Evolutionary conservation across 441 rosid species (phyloP).

Genomic region (Syzygium malaccense): DNA sequence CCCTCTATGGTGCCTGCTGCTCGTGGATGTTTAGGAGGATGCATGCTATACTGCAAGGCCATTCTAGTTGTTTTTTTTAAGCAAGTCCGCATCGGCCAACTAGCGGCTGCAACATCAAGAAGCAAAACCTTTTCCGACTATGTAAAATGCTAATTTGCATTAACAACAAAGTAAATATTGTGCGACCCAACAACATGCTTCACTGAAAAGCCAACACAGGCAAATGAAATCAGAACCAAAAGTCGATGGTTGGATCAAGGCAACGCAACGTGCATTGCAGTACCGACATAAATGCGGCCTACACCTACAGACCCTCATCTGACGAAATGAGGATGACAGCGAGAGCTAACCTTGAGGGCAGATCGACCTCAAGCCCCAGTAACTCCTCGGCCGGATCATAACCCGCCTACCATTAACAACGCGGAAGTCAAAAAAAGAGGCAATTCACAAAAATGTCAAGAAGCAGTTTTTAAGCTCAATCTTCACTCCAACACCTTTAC

Average conservation of each 20-base stretch:
- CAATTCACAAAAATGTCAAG: neutral
- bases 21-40: neutral
- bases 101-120: neutral
- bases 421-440: neutral
- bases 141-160: neutral
- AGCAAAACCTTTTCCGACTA: neutral
- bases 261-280: neutral
- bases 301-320: neutral
- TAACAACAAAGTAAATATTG: neutral
- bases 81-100: neutral
- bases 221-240: neutral
- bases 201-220: neutral
- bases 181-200: neutral
- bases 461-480: neutral
- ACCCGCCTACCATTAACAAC: conserved; percentile 36
- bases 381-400: conserved; percentile 83
- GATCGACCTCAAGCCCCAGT: conserved; percentile 53
- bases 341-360: conserved; percentile 40
- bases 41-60: neutral
- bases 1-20: neutral
- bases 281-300: neutral
- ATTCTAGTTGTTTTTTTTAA: neutral
- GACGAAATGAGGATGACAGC: neutral
- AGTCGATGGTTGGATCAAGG: neutral
- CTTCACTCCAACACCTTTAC: neutral